Base-by-base conservation (phyloP, 164 flowering plant species). In the Hamamelis virginiana region DNA sequence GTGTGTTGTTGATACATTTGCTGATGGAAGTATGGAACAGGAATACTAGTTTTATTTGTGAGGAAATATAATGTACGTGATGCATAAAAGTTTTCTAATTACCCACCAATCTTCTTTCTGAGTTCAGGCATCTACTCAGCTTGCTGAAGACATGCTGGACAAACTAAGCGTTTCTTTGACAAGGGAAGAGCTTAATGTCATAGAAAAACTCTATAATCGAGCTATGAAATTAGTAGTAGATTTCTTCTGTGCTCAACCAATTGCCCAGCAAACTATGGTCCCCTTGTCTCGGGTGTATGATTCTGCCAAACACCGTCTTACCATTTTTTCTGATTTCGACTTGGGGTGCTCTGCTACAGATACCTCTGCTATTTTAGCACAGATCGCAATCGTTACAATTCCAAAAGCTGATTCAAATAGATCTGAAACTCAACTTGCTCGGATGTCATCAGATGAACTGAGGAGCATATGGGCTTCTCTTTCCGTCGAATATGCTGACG, bases 311-410 rank as follows among this genome's bases (percentile, higher is more conserved):
- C 69, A 80, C 25, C 82, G 73, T 50, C 87, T 92, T 11, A 65
- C 86, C 46, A 64, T 95, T 75, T 92, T 95, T 79, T 87, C 93
- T 73, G 98, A 95, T 81, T 95, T 92, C 84, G 98, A 95, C 79
- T 80, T 92, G 85, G 92, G 97, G 26, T 92, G 98, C 82, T 82
- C 97, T 19, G 85, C 85, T 66, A 85, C 91, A 78, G 98, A 95
- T 83, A 92, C 98, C 38, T 89, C 96, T 65, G 97, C 98, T 74
- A 83, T 95, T 75, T 86, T 92, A 85, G 98, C 98, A 10, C 94
- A 95, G 78, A 88, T 95, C 73, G 97, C 97, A 28, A 92, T 92
- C 70, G 59, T 86, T 61, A 92, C 89, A 56, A 96, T 91, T 41
- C 92, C 96, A 69, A 95, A 83, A 78, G 77, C 83, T 74, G 96